Evolutionary conservation across 345 rosid genomes (phyloP), one percentile per base, ranked within the genome.

Genomic region (Brassica nigra): DNA sequence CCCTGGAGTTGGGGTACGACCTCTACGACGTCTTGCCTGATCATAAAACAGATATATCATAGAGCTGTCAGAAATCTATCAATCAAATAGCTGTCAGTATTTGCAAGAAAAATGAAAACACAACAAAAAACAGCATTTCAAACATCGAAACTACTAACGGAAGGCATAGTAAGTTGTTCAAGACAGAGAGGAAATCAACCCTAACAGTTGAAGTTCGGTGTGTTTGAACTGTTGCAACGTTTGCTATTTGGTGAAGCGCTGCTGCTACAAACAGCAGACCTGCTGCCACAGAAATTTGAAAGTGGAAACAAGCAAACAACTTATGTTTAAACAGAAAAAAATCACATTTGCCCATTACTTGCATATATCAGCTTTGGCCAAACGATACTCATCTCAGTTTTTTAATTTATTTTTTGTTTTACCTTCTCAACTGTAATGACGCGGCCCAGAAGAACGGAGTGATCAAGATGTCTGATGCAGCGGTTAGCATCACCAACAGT

Each of bases 231-330:
- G 93, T 84, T 87, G 94, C 80, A 83, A 77, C 87, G 78, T 82
- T 89, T 83, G 90, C 77, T 76, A 85, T 84, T 88, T 77, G 99
- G 72, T 78, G 95, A 90, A 86, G 98, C 84, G 91, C 92, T 92
- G 94, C 93, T 95, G 89, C 95, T 87, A 87, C 95, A 86, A 87
- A 90, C 95, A 92, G 97, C 94, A 90, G 87, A 89, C 97, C 97
- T 92, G 95, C 89, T 91, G 97, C 83, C 85, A 91, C 87, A 90
- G 74, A 89, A 90, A 84, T 93, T 90, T 87, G 39, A 62, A 90
- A 87, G 90, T 77, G 88, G 89, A 89, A 89, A 89, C 84, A 89
- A 80, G 88, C 88, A 87, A 92, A 89, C 88, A 85, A 80, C 89
- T 86, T 86, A 85, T 89, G 76, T 68, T 37, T 8, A 1, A 36